phyloP scores from a whole-genome alignment of 208 protist genomes.

The Leishmania arabica region DNA sequence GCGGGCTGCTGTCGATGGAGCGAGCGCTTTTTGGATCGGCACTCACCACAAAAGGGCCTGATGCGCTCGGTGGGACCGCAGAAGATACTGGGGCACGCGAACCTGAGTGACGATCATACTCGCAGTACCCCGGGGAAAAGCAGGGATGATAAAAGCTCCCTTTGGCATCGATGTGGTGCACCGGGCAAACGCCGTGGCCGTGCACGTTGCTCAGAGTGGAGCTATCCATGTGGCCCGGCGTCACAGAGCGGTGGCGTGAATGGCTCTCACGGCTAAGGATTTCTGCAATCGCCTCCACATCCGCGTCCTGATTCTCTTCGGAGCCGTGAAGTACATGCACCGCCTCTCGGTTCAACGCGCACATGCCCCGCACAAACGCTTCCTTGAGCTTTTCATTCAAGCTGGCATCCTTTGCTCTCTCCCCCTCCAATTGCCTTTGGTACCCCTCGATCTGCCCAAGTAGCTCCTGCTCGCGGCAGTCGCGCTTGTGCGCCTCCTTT shows the following conservation, averaged over 20 bases:
- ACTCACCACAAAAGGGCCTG: slow-evolving; percentile 73
- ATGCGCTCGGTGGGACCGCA: slow-evolving; percentile 8
- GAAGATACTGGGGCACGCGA: slow-evolving; percentile 6
- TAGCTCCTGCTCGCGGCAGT: slow-evolving; percentile 52
- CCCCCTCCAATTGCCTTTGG: slow-evolving; percentile 27
- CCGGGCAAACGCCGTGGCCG: slow-evolving; percentile 39
- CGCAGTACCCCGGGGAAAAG: slow-evolving; percentile 51
- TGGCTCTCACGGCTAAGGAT: slow-evolving; percentile 44
- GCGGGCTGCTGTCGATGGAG: slow-evolving; percentile 13
- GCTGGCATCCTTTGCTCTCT: slow-evolving; percentile 38
- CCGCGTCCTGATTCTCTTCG: slow-evolving; percentile 34
- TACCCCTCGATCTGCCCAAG: slow-evolving; percentile 42
- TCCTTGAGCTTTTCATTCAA: slow-evolving; percentile 73
- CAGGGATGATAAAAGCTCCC: slow-evolving; percentile 74
- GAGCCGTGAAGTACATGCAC: slow-evolving; percentile 75
- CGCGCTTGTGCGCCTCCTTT: slow-evolving; percentile 23
- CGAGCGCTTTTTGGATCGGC: slow-evolving; percentile 35
- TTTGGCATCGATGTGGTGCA: slow-evolving; percentile 40
- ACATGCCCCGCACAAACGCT: slow-evolving; percentile 87
- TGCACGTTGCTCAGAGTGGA: background rate
- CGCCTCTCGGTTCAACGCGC: slow-evolving; percentile 90
- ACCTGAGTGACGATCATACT: slow-evolving; percentile 1
- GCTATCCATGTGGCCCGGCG: slow-evolving; percentile 5
- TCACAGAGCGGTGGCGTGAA: slow-evolving; percentile 7
- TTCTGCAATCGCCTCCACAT: slow-evolving; percentile 52